phyloP scores from a whole-genome alignment of 176 grass and related monocot species.

The Carex kokanica region DNA sequence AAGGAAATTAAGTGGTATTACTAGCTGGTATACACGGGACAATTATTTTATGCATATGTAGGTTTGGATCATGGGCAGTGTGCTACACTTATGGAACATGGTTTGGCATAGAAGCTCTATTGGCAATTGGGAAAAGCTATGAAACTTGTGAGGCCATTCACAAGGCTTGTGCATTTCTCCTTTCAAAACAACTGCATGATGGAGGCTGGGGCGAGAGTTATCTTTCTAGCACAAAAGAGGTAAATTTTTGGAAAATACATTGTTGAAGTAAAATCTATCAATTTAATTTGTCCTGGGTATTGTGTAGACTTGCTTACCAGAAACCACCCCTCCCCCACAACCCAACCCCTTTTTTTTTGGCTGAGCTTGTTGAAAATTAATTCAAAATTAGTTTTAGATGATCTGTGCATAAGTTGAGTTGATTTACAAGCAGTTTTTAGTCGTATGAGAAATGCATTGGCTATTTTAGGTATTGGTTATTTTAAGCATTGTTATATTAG shows the following conservation, averaged over 20 bases:
- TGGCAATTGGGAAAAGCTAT: slow-evolving; percentile 34
- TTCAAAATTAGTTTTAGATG: too few relatives aligned
- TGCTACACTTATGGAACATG: slow-evolving; percentile 52
- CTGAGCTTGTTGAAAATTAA: too few relatives aligned
- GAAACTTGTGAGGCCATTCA: slow-evolving; percentile 26
- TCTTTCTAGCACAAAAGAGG: slow-evolving; percentile 41
- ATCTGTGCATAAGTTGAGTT: too few relatives aligned
- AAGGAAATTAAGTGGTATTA: background rate
- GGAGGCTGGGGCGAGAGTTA: slow-evolving; percentile 64
- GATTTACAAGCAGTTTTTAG: too few relatives aligned
- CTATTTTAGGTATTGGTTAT: too few relatives aligned
- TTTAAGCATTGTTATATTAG: too few relatives aligned
- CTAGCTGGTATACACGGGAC: background rate
- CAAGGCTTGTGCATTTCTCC: slow-evolving; percentile 41
- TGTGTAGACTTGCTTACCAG: background rate
- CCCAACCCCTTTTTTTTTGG: too few relatives aligned
- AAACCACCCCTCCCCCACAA: too few relatives aligned
- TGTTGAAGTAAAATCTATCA: background rate
- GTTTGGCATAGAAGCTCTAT: slow-evolving; percentile 40
- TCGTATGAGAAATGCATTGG: too few relatives aligned
- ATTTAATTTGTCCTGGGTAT: background rate
- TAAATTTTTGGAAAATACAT: background rate
- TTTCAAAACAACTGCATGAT: slow-evolving; percentile 46
- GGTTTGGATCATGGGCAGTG: slow-evolving; percentile 53
- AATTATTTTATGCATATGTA: slow-evolving; percentile 13